Conservation (phyloP, 192 early-diverging fungal genomes). For the Polychytrium aggregatum region DNA sequence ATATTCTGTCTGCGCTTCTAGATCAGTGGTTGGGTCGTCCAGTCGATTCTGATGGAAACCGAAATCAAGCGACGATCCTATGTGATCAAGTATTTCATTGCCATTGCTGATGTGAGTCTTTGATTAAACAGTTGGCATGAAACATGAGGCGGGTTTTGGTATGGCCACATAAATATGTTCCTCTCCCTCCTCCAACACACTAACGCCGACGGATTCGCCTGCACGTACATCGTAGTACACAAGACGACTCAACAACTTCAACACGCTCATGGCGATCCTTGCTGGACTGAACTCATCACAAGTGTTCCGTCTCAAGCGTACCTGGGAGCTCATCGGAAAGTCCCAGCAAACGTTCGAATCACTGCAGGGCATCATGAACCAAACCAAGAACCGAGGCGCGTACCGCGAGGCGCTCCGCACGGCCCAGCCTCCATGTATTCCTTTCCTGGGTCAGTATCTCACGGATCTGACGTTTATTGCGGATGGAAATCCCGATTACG, state of each 20-base stretch:
- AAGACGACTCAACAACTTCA: constrained; percentile 77
- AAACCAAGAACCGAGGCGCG: constrained; percentile 66
- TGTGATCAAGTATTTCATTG: constrained; percentile 23
- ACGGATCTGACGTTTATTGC: constrained; percentile 87
- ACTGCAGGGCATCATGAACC: constrained; percentile 66
- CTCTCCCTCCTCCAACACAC: no score
- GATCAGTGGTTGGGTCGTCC: constrained; percentile 78
- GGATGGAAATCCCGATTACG: constrained; percentile 68
- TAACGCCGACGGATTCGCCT: not conserved
- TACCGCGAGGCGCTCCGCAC: constrained; percentile 76
- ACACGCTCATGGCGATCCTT: constrained; percentile 80
- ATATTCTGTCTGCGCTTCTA: not conserved
- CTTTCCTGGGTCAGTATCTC: constrained; percentile 77
- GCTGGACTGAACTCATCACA: constrained; percentile 82
- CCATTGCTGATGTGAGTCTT: constrained; percentile 33
- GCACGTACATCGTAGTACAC: no score
- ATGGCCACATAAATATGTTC: no score
- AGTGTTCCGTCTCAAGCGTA: constrained; percentile 77
- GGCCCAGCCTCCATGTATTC: constrained; percentile 48
- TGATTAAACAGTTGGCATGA: no score
- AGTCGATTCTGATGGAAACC: constrained; percentile 64
- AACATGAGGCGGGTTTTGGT: no score
- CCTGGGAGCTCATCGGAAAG: constrained; percentile 62
- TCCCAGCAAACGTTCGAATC: constrained; percentile 21
- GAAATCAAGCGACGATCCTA: constrained; percentile 12